Evolutionary conservation across 345 rosid species (phyloP).

Genomic region (rapeseed (Brassica napus)): DNA sequence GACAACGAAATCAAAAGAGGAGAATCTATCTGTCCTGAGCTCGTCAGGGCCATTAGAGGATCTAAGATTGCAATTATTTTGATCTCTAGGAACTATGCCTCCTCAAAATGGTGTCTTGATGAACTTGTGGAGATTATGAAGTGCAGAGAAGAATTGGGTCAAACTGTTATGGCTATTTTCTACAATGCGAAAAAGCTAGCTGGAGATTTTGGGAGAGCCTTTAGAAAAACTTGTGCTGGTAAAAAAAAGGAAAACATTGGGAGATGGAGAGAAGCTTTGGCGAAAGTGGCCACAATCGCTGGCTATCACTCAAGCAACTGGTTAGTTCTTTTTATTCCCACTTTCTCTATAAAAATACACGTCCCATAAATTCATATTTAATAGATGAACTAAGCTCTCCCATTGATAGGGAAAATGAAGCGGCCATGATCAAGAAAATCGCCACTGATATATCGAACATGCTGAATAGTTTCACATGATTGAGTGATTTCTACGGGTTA

Average conservation of each 20-base stretch:
- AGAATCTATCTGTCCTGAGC: conserved; percentile 6
- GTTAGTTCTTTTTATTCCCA: not conserved
- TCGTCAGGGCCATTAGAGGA: not conserved
- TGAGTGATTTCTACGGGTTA: not conserved
- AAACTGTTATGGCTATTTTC: conserved; percentile 7
- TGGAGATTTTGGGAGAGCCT: conserved; percentile 9
- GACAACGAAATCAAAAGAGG: conserved; percentile 17
- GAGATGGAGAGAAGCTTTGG: conserved; percentile 10
- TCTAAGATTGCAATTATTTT: not conserved
- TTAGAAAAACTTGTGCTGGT: not conserved
- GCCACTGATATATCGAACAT: not conserved
- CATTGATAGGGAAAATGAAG: not conserved
- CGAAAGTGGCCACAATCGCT: not conserved
- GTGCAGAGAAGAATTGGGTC: conserved; percentile 13
- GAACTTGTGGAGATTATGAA: conserved; percentile 25
- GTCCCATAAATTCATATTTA: not conserved
- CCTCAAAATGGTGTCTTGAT: conserved; percentile 22
- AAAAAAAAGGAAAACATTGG: not conserved
- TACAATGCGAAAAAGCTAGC: not conserved
- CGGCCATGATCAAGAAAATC: not conserved
- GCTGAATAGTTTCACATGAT: not conserved
- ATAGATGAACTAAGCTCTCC: not conserved
- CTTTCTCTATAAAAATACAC: too few species aligned
- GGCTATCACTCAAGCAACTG: conserved; percentile 2
- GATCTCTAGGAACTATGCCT: conserved; percentile 13